These are phyloP conservation scores for Aquanectria penicillioides DNA, from an alignment of 2,329 filamentous ascomycete species.

Conservation along the genomic window DNA sequence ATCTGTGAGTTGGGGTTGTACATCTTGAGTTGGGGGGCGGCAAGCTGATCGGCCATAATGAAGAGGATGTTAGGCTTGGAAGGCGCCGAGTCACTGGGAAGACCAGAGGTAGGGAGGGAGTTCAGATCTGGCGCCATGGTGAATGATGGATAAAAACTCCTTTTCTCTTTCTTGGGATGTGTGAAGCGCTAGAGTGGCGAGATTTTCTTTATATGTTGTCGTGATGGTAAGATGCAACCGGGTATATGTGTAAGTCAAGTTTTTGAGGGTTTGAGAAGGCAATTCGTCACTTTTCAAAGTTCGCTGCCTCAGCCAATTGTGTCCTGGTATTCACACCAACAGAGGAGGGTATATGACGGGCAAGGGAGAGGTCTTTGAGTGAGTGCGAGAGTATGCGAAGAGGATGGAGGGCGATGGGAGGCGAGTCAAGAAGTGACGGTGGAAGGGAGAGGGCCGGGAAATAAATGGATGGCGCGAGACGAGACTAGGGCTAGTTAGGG, in stretches of 20 bases:
- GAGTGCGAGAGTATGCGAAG: too few species aligned
- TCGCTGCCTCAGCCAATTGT: too few species aligned
- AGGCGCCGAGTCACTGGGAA: slow-evolving; percentile 27
- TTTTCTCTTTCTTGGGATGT: too few species aligned
- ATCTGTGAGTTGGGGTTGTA: slow-evolving; percentile 90
- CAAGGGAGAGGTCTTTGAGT: neutral
- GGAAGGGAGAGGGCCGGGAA: slow-evolving; percentile 11
- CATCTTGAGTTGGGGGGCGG: slow-evolving; percentile 89
- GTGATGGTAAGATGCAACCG: too few species aligned
- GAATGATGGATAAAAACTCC: too few species aligned
- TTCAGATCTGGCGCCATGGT: slow-evolving; percentile 80
- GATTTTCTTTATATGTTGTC: too few species aligned
- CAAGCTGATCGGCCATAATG: slow-evolving; percentile 97
- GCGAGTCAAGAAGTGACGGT: neutral
- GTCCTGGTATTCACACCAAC: too few species aligned
- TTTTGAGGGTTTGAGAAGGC: too few species aligned
- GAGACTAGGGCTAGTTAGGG: slow-evolving; percentile 5
- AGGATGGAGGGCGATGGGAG: slow-evolving; percentile 6
- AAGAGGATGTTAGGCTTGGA: slow-evolving; percentile 64
- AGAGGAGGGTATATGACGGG: too few species aligned
- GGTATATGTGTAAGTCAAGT: neutral
- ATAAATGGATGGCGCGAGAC: slow-evolving; percentile 21
- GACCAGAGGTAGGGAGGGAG: slow-evolving; percentile 69
- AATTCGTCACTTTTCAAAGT: too few species aligned
- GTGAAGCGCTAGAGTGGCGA: too few species aligned